phyloP scores from a whole-genome alignment of 192 early-diverging fungal species.

The Podila horticola region DNA sequence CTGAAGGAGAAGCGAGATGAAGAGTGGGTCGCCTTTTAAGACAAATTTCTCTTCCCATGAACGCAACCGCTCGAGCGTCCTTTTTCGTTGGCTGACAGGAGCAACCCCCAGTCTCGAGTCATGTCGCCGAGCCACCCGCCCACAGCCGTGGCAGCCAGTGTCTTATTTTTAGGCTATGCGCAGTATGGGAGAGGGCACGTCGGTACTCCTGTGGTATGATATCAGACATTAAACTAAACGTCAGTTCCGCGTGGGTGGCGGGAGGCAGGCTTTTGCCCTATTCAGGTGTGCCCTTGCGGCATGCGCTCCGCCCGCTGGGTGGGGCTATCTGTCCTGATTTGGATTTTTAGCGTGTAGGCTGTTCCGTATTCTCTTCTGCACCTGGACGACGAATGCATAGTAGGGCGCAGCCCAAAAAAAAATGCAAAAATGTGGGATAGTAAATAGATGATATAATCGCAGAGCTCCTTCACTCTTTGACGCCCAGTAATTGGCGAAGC shows the following conservation, averaged over 20 bases:
- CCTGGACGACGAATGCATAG: conserved; percentile 9
- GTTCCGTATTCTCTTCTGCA: conserved; percentile 18
- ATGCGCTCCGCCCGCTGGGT: conserved; percentile 2
- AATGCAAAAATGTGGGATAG: conserved; percentile 17
- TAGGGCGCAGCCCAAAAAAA: too few species aligned
- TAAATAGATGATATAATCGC: conserved; percentile 9
- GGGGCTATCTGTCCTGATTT: conserved; percentile 12
- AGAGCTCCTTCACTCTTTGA: conserved; percentile 7
- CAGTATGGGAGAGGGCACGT: conserved; percentile 12
- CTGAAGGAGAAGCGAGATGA: conserved; percentile 18
- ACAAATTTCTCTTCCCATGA: conserved; percentile 21
- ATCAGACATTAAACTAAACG: conserved; percentile 14
- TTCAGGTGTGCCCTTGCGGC: conserved; percentile 12
- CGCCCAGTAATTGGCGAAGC: too few species aligned
- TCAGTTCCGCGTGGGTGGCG: conserved; percentile 7
- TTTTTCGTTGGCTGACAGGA: conserved; percentile 21
- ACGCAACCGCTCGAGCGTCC: conserved; percentile 15
- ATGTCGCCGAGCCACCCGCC: conserved; percentile 18
- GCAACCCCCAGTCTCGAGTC: conserved; percentile 20
- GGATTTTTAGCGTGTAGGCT: conserved; percentile 10
- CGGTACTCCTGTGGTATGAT: conserved; percentile 17
- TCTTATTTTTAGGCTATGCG: conserved; percentile 16
- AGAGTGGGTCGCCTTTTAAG: conserved; percentile 21
- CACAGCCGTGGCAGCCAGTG: conserved; percentile 7
- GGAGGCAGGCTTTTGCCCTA: conserved; percentile 9